Evolutionary conservation across 1,284 basidiomycete species (phyloP).

Genomic region (Cutaneotrichosporon sp.): DNA sequence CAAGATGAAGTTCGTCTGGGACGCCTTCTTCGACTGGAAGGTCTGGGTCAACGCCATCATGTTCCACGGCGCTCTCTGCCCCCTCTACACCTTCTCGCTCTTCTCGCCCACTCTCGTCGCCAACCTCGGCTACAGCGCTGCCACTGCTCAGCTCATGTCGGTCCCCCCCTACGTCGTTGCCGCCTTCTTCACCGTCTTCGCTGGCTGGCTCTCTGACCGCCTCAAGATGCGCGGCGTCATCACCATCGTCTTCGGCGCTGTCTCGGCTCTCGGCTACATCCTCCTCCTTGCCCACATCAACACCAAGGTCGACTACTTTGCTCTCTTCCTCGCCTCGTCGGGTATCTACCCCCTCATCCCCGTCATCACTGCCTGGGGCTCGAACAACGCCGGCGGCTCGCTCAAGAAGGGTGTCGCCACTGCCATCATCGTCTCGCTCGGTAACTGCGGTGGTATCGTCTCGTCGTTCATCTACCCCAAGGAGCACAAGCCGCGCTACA

Average conservation of each 20-base stretch:
- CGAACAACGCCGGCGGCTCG: constrained; percentile 62
- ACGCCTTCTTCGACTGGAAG: constrained; percentile 46
- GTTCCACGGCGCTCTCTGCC: constrained; percentile 56
- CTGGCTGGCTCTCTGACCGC: constrained; percentile 48
- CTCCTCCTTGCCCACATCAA: constrained; percentile 39
- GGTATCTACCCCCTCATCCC: constrained; percentile 63
- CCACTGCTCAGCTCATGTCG: constrained; percentile 64
- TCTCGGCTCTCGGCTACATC: constrained; percentile 38
- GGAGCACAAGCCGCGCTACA: constrained; percentile 31
- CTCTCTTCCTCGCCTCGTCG: constrained; percentile 60
- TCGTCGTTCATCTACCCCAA: constrained; percentile 57
- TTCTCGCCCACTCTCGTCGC: constrained; percentile 54
- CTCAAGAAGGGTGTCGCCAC: constrained; percentile 60
- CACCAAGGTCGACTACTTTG: constrained; percentile 59
- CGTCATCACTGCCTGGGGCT: constrained; percentile 61
- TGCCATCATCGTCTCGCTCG: constrained; percentile 61
- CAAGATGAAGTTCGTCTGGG: constrained; percentile 38
- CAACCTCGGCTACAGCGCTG: constrained; percentile 63
- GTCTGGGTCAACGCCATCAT: constrained; percentile 41
- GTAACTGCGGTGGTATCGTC: constrained; percentile 60
- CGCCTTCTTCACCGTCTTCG: constrained; percentile 41
- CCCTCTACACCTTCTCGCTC: constrained; percentile 63
- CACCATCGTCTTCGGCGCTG: constrained; percentile 44
- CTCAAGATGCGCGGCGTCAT: constrained; percentile 43
- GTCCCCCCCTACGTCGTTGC: constrained; percentile 45